phyloP scores from a whole-genome alignment of 1,139 yeast genomes.

The Debaryomyces psychrophilus region DNA sequence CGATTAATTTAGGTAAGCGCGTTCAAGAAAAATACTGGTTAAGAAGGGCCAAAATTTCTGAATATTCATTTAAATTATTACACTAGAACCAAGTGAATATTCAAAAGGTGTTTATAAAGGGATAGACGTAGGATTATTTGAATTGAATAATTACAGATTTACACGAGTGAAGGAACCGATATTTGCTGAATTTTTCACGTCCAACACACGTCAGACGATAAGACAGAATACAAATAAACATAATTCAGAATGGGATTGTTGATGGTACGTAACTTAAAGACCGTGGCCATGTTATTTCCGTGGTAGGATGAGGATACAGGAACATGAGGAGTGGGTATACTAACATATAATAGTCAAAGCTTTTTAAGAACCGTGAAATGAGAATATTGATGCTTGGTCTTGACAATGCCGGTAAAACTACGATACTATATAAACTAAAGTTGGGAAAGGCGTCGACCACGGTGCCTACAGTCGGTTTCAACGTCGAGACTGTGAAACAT shows the following conservation, averaged over 20 bases:
- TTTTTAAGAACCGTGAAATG: conserved; percentile 67
- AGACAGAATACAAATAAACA: background rate
- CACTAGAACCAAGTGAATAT: background rate
- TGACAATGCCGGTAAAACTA: conserved; percentile 92
- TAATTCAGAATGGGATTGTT: conserved; percentile 10
- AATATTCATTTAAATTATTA: background rate
- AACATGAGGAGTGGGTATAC: background rate
- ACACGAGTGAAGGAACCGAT: background rate
- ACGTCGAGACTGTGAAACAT: conserved; percentile 89
- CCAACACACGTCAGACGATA: background rate
- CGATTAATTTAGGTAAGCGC: background rate
- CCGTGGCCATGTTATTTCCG: background rate
- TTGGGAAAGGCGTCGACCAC: conserved; percentile 77
- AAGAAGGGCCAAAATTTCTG: background rate
- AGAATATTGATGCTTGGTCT: conserved; percentile 88
- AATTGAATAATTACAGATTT: background rate
- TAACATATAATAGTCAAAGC: conserved; percentile 32
- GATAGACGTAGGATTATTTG: background rate
- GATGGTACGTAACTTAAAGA: conserved; percentile 10
- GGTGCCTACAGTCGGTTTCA: conserved; percentile 93
- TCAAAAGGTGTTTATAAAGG: background rate
- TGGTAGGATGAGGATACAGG: background rate
- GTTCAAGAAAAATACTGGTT: background rate
- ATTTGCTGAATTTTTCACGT: background rate
- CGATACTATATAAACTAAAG: conserved; percentile 71